Evolutionary conservation across 1,139 yeast genomes (phyloP), one percentile per base, ranked within the genome.

Genomic region (Magnusiomyces paraingens): DNA sequence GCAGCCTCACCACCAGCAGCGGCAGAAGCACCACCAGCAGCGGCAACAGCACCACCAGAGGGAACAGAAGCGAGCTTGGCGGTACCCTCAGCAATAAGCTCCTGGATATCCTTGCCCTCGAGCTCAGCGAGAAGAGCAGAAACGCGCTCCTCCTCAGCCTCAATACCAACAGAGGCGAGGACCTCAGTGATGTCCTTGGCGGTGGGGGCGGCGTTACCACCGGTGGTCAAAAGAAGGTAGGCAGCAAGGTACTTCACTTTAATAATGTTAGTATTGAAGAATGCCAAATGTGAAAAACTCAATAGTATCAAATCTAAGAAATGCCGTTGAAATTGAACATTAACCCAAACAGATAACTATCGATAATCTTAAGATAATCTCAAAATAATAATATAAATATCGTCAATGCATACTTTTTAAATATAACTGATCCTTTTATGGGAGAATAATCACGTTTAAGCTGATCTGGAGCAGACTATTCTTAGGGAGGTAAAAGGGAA

Each of bases 61-160:
- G 99, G 98, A 66, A 91, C 96, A 64, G 97, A 81, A 67, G 98
- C 91, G 73, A 93, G 86, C 83, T 93, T 93, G 77, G 83, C 78
- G 76, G 87, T 79, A 82, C 99, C 99, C 78, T 84, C 95, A 71
- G 97, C 93, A 68, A 93, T 85, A 79, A 93, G 85, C 78, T 90
- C 96, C 66, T 81, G 84, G 73, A 86, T 82, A 73, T 81, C 77
- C 86, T 93, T 93, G 78, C 98, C 99, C 77, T 88, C 91, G 70
- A 93, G 84, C 74, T 94, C 95, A 66, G 88, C 76, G 72, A 93
- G 79, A 75, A 93, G 86, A 72, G 86, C 78, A 71, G 83, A 76
- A 77, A 93, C 75, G 78, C 90, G 90, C 73, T 86, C 82, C 69
- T 86, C 94, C 71, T 93, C 97, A 71, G 86, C 94, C 79, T 93